Percentiles rank a stretch among this genome's conserved stretches.
phyloP scores from a whole-genome alignment of 2,329 filamentous ascomycete genomes.

The Fusarium robinianum region DNA sequence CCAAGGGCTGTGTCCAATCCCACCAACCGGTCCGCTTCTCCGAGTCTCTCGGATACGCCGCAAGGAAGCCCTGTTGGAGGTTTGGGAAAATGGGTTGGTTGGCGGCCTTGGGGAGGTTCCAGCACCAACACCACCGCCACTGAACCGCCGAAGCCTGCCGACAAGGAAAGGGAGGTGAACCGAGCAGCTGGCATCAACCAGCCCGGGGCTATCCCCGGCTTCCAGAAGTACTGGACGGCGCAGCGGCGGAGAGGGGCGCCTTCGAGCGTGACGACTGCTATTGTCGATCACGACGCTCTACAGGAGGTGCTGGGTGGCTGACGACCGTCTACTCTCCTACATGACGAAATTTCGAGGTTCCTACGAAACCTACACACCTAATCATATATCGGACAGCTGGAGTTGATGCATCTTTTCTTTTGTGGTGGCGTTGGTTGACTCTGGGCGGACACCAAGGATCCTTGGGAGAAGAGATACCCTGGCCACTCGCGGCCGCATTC shows the following conservation, averaged over 20 bases:
- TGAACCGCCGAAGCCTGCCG: too few species aligned
- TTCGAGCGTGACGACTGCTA: constrained; percentile 60
- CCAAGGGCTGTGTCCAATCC: constrained; percentile 41
- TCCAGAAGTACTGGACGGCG: constrained; percentile 60
- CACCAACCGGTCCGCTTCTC: constrained; percentile 36
- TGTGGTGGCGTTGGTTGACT: constrained; percentile 33
- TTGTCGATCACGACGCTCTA: constrained; percentile 63
- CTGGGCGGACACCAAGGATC: constrained; percentile 14
- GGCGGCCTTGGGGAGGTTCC: constrained; percentile 52
- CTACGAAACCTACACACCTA: not conserved
- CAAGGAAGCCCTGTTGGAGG: constrained; percentile 33
- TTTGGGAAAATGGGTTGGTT: constrained; percentile 53
- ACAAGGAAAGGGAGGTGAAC: constrained; percentile 44
- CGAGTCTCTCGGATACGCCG: constrained; percentile 31
- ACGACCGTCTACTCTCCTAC: constrained; percentile 1
- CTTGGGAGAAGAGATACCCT: constrained; percentile 36
- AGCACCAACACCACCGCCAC: constrained; percentile 13
- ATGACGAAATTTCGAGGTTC: not conserved
- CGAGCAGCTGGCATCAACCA: constrained; percentile 79
- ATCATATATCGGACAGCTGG: constrained; percentile 17
- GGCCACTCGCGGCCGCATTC: constrained; percentile 30
- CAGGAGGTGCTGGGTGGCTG: constrained; percentile 57
- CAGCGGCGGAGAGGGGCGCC: constrained; percentile 58
- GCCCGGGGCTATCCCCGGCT: constrained; percentile 72
- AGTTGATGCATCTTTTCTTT: constrained; percentile 28